Base-by-base conservation (phyloP, 495 filamentous ascomycete genomes). In the Lasiosphaeria ovina region DNA sequence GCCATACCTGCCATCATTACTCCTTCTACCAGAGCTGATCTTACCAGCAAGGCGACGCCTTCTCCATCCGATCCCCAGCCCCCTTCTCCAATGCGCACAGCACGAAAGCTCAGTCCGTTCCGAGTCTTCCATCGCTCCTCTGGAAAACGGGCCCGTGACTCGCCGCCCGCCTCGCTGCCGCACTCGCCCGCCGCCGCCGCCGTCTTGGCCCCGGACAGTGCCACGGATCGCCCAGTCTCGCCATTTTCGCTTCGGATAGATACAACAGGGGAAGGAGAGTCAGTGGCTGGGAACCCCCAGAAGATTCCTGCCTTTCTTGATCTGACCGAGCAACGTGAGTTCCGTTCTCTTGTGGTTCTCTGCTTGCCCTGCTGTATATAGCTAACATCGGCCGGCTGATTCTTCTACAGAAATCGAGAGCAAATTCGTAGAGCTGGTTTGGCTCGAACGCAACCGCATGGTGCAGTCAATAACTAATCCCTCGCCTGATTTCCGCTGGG, bases 361-460 rank as follows among this genome's bases (percentile, higher is more conserved):
- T 17, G 12, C 11, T 17, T 11, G 34, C 12, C 34, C 10, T n/a
- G 7, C 53, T 14, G 10, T 24, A 24, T 24, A 44, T 34, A 44
- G 17, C 34, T 53, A 35, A 49, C n/a, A 11, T 11, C 8, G 32
- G 4, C 24, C 33, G 35, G 7, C 49, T 24, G 24, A 24, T 24
- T 24, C 16, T 32, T 8, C 24, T 44, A 1, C 63, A 83, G 81
- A 78, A 24, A 78, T 84, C 63, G 69, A 74, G 17, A 56, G 61
- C 62, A 87, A 83, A 65, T 89, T 88, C 70, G 62, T 77, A 7
- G 85, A 87, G 38, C 76, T 89, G 16, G 77, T 80, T 60, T 88
- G 83, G 84, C 78, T 79, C 48, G 85, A 89, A 66, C 81, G 84
- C 40, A 66, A 80, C 17, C 81, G 87, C 14, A 60, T 86, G 5